Base-by-base conservation (phyloP, 1,284 basidiomycete species). In the Papiliotrema flavescens region DNA sequence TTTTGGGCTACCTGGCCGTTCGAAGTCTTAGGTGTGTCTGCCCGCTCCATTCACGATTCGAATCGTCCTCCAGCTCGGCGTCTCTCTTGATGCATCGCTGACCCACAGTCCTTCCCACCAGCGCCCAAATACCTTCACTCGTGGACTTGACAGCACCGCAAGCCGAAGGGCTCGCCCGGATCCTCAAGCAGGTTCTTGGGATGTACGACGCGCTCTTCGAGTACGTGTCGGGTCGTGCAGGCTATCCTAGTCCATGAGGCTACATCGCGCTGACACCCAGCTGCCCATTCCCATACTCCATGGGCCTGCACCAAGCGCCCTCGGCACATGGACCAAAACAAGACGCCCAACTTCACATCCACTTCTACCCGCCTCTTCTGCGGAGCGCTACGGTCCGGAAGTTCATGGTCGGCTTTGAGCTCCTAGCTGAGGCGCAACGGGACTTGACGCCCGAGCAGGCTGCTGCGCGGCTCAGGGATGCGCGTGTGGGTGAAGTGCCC, bases 1-100 rank as follows among this genome's bases (percentile, higher is more conserved):
- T 97, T 89, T 85, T 97, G 94, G 94, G 94, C 93, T 1, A 83
- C 85, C 28, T 98, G 94, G 94, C 94, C 94, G 0, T 97, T 88
- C 69, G 94, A 98, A 74, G 80, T 89, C 15, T 78, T 97, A 57
- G 75, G 88, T 89, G 62, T 62, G 81, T 62, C 17, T 32, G 28
- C 11, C 28, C 28, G 28, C 28, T 32, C n/a, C n/a, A n/a, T n/a
- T n/a, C n/a, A n/a, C n/a, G n/a, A n/a, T n/a, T n/a, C n/a, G n/a
- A n/a, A n/a, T n/a, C n/a, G n/a, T n/a, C n/a, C n/a, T n/a, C n/a
- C n/a, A n/a, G n/a, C n/a, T n/a, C n/a, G n/a, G 28, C 28, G 5
- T 32, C 28, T 5, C 28, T 32, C 28, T 17, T 15, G 39, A 15
- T 17, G 15, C n/a, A n/a, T 26, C 54, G 51, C 49, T 47, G 22